Evolutionary conservation across 495 filamentous ascomycete genomes (phyloP).

Genomic region (Chaetomium fimeti): DNA sequence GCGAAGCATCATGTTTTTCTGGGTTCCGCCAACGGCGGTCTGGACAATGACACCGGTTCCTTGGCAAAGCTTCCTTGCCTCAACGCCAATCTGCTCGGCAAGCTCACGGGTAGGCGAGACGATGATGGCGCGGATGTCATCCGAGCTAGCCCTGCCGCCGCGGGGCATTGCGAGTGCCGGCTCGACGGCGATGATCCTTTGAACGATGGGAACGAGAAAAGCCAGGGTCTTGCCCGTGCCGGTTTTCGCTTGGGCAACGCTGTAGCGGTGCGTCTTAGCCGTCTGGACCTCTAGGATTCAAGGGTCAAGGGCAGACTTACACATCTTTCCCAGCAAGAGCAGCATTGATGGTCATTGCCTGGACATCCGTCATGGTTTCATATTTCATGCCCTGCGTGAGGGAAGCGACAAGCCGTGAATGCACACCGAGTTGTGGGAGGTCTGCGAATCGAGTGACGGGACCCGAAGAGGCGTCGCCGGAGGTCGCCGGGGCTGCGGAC

Average conservation of each 20-base stretch:
- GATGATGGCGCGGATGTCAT: slow-evolving; percentile 83
- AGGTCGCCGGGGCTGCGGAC: slow-evolving; percentile 29
- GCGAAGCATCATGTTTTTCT: slow-evolving; percentile 61
- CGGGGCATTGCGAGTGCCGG: slow-evolving; percentile 46
- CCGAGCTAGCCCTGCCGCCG: slow-evolving; percentile 39
- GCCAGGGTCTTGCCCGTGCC: slow-evolving; percentile 87
- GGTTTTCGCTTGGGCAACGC: slow-evolving; percentile 84
- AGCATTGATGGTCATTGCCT: slow-evolving; percentile 74
- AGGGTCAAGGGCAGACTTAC: slow-evolving; percentile 51
- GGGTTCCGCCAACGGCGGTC: slow-evolving; percentile 84
- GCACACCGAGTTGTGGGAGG: slow-evolving; percentile 60
- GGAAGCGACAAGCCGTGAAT: slow-evolving; percentile 61
- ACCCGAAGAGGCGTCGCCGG: slow-evolving; percentile 18
- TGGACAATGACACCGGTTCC: slow-evolving; percentile 74
- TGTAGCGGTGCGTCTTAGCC: slow-evolving; percentile 34
- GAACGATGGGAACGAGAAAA: slow-evolving; percentile 73
- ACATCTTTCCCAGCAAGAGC: slow-evolving; percentile 77
- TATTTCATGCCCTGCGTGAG: slow-evolving; percentile 73
- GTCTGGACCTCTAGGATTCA: slow-evolving; percentile 21
- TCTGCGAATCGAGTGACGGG: slow-evolving; percentile 68
- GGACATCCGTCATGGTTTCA: slow-evolving; percentile 90
- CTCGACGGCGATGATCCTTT: slow-evolving; percentile 64
- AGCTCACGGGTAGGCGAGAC: slow-evolving; percentile 94
- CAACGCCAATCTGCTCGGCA: slow-evolving; percentile 87
- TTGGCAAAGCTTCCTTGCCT: slow-evolving; percentile 68